Evolutionary conservation across 2,329 filamentous ascomycete species (phyloP), one percentile per base, ranked within the genome.

Genomic region (Pestalotiopsis sp.): DNA sequence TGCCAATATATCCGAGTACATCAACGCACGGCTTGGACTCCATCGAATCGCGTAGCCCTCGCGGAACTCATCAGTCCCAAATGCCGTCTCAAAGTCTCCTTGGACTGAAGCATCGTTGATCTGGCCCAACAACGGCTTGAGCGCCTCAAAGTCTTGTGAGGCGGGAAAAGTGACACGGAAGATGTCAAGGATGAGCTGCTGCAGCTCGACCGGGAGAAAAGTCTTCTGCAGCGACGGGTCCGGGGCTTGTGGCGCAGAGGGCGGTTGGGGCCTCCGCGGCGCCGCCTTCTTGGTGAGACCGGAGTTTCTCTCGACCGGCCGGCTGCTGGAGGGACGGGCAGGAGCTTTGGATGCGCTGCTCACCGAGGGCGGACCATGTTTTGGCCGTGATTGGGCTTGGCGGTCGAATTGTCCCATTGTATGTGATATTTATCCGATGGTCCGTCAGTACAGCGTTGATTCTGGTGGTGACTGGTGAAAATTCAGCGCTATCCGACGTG

Each of bases 1-100:
- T 58, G 71, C 71, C 13, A 72, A 66, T 41, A 71, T 45, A 69
- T 70, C 70, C 45, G 70, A 70, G 65, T 68, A 66, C 20, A 45
- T 61, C 67, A 72, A 62, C 38, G 71, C 70, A 57, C 70, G 66
- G 64, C 71, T 72, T 7, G 71, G 71, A 38, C 71, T 71, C 71
- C 71, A 72, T 60, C 71, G 71, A 66, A 72, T 70, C 31, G 71
- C 69, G 67, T 70, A 72, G n/a, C 68, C 70, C 61, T 72, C 71
- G 59, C 69, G 41, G 40, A 69, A 71, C n/a, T 71, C 67, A 52
- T 70, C 62, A 2, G 31, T 70, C 40, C 68, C 70, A 62, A 72
- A 72, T 36, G 69, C 70, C 61, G 45, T 68, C 45, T 65, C 62
- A 61, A 70, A 69, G 49, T 70, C 67, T 56, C 64, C 66, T 56